Percentiles rank a stretch among this genome's conserved stretches.
Evolutionary conservation across 331 rosid genomes (phyloP).

Genomic region (Malus hybrid): DNA sequence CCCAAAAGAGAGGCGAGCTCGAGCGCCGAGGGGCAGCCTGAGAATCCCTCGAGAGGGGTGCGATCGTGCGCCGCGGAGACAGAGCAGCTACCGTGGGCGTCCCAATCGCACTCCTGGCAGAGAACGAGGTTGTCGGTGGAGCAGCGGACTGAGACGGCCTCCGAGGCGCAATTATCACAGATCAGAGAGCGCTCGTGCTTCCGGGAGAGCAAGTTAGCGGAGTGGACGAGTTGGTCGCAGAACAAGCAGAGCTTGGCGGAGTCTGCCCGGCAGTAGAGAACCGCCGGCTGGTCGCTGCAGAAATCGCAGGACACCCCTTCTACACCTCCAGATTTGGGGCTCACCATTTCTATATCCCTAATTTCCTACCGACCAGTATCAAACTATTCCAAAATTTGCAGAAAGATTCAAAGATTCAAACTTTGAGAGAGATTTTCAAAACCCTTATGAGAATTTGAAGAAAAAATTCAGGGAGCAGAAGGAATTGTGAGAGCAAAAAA

Average conservation of each 20-base stretch:
- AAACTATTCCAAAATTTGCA: background rate
- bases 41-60: slow-evolving; percentile 35
- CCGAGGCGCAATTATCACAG: slow-evolving; percentile 54
- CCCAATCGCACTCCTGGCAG: slow-evolving; percentile 58
- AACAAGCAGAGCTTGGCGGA: slow-evolving; percentile 62
- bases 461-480: background rate
- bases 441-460: background rate
- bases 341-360: slow-evolving; percentile 21
- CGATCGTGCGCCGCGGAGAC: slow-evolving; percentile 41
- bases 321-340: slow-evolving; percentile 18
- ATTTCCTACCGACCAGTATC: background rate
- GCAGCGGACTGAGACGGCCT: slow-evolving; percentile 51
- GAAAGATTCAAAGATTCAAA: background rate
- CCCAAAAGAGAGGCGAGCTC: slow-evolving; percentile 56
- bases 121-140: slow-evolving; percentile 51
- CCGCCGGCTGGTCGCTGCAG: slow-evolving; percentile 41
- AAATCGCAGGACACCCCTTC: slow-evolving; percentile 47
- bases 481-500: background rate
- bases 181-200: slow-evolving; percentile 58
- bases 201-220: slow-evolving; percentile 50
- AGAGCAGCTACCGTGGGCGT: slow-evolving; percentile 44
- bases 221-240: slow-evolving; percentile 66
- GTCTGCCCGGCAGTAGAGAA: slow-evolving; percentile 62
- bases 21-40: slow-evolving; percentile 50
- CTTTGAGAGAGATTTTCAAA: background rate